A percentile compares a stretch with the other conserved stretches of the same genome.
phyloP scores from a whole-genome alignment of 352 stramenopile genomes.

The Globisporangium alternatum region DNA sequence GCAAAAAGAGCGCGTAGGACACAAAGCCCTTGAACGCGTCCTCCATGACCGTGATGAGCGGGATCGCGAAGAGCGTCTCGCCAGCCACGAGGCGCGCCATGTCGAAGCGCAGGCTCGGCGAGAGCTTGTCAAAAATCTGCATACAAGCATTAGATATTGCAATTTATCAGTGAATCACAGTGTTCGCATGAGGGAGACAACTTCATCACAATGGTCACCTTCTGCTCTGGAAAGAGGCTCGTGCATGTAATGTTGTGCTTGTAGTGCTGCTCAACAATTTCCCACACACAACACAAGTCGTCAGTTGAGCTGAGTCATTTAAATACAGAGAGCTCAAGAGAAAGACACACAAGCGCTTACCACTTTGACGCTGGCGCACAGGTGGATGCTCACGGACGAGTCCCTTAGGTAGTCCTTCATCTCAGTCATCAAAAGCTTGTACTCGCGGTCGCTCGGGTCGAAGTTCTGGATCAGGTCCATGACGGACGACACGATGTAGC shows the following conservation, averaged over 20 bases:
- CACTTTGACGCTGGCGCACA: conserved; percentile 72
- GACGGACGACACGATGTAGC: conserved; percentile 79
- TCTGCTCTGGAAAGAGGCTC: conserved; percentile 79
- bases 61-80: conserved; percentile 77
- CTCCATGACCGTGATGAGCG: conserved; percentile 84
- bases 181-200: not conserved
- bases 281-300: not conserved
- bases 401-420: conserved; percentile 88
- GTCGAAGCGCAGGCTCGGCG: conserved; percentile 78
- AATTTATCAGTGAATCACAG: not conserved
- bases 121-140: conserved; percentile 81
- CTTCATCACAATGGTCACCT: conserved; percentile 29
- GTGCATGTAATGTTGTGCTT: conserved; percentile 64
- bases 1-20: conserved; percentile 80
- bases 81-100: conserved; percentile 70
- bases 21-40: conserved; percentile 88
- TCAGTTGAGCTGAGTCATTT: not conserved
- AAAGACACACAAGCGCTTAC: conserved; percentile 20
- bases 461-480: conserved; percentile 81
- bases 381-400: conserved; percentile 40
- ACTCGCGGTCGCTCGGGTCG: conserved; percentile 75
- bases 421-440: conserved; percentile 69
- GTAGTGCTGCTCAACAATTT: conserved; percentile 49
- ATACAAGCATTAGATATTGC: not conserved
- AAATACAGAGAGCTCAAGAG: conserved; percentile 5